phyloP scores from a whole-genome alignment of 805 yeast genomes.

The Hanseniaspora jakobsenii region DNA sequence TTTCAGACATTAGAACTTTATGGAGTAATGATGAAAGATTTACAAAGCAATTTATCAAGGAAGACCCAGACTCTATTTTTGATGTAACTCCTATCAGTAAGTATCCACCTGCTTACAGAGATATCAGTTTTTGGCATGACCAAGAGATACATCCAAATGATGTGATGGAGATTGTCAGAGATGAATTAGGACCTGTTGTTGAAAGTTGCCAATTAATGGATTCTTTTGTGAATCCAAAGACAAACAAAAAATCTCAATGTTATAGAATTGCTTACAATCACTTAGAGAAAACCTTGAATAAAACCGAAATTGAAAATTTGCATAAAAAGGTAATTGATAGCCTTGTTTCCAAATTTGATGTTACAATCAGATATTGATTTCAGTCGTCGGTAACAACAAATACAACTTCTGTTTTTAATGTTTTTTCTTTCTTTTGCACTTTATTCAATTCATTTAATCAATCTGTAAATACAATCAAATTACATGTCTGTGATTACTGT shows the following conservation, averaged over 20 bases:
- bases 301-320: slow-evolving; percentile 64
- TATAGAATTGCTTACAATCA: slow-evolving; percentile 87
- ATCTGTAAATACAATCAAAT: too few species aligned
- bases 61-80: slow-evolving; percentile 40
- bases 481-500: too few species aligned
- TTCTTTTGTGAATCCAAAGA: slow-evolving; percentile 75
- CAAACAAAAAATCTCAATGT: slow-evolving; percentile 64
- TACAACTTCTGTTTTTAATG: too few species aligned
- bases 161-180: slow-evolving; percentile 83
- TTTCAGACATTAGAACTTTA: slow-evolving; percentile 87
- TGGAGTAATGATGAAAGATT: slow-evolving; percentile 83
- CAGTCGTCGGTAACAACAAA: too few species aligned
- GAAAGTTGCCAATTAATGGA: slow-evolving; percentile 76
- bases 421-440: too few species aligned
- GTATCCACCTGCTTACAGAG: slow-evolving; percentile 77
- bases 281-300: slow-evolving; percentile 85
- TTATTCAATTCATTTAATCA: too few species aligned
- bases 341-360: slow-evolving; percentile 40
- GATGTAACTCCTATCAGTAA: slow-evolving; percentile 81
- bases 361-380: slow-evolving; percentile 39
- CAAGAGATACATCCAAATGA: slow-evolving; percentile 66
- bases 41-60: slow-evolving; percentile 53
- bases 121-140: slow-evolving; percentile 78
- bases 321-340: slow-evolving; percentile 54
- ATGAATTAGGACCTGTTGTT: slow-evolving; percentile 72